Evolutionary conservation across 2,329 filamentous ascomycete species (phyloP).

Genomic region (Colletotrichum plurivorum): DNA sequence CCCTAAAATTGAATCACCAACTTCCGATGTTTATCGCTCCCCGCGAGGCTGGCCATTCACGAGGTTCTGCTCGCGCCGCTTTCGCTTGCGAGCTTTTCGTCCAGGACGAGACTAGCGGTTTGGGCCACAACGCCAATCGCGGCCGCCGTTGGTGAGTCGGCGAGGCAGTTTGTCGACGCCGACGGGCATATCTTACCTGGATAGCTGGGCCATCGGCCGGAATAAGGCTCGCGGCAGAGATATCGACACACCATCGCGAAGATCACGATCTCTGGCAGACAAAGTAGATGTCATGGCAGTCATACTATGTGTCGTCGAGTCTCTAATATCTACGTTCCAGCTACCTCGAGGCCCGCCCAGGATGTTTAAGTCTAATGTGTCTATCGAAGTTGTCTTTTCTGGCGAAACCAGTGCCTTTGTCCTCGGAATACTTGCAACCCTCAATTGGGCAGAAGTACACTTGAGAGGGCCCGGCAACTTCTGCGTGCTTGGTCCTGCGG

Average conservation of each 20-base stretch:
- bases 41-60: conserved; percentile 29
- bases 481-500: conserved; percentile 4
- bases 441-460: conserved; percentile 21
- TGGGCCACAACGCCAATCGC: not conserved
- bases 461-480: not conserved
- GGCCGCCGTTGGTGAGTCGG: too few relatives aligned
- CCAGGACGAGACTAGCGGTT: not conserved
- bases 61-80: not conserved
- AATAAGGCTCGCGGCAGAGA: too few relatives aligned
- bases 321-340: too few relatives aligned
- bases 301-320: not conserved
- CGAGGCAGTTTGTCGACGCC: too few relatives aligned
- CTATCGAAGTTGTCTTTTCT: conserved; percentile 19
- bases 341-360: not conserved
- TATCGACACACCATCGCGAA: not conserved
- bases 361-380: conserved; percentile 7
- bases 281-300: not conserved
- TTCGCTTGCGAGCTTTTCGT: conserved; percentile 2
- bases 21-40: not conserved
- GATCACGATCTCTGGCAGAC: not conserved
- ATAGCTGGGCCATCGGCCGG: too few relatives aligned
- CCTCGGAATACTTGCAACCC: conserved; percentile 24
- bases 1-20: conserved; percentile 1
- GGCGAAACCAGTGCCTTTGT: not conserved
- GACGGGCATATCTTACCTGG: too few relatives aligned